phyloP scores from a whole-genome alignment of 768 basidiomycete species.

The Dendrothele bispora region DNA sequence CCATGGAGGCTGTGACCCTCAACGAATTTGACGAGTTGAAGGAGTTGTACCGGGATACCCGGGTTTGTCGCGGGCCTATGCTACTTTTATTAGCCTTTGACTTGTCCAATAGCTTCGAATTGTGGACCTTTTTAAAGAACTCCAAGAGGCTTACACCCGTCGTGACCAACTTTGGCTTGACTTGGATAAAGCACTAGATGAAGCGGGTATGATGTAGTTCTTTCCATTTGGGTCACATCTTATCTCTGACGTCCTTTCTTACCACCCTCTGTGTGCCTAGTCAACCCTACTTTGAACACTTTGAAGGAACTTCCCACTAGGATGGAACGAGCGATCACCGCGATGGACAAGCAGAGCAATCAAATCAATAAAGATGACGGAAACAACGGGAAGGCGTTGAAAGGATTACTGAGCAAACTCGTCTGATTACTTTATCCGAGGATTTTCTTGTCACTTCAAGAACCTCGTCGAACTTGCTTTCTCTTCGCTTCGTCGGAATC shows the following conservation, averaged over 20 bases:
- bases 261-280: constrained; percentile 23
- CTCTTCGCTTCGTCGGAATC: too few relatives aligned
- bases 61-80: constrained; percentile 35
- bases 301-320: constrained; percentile 48
- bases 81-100: constrained; percentile 5
- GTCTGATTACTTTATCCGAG: too few relatives aligned
- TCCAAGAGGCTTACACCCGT: constrained; percentile 47
- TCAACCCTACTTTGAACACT: constrained; percentile 38
- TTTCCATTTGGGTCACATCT: constrained; percentile 6
- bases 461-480: too few relatives aligned
- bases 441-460: too few relatives aligned
- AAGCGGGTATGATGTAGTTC: constrained; percentile 41
- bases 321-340: constrained; percentile 50
- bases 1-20: constrained; percentile 45
- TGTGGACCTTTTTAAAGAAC: constrained; percentile 38
- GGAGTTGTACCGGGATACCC: constrained; percentile 35
- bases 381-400: neutral
- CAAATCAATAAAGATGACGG: constrained; percentile 34
- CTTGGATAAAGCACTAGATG: constrained; percentile 42
- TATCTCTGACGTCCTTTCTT: constrained; percentile 7
- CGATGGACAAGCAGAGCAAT: constrained; percentile 55
- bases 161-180: constrained; percentile 53
- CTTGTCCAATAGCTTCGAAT: constrained; percentile 38
- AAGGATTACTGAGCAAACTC: constrained; percentile 6
- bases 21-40: constrained; percentile 44